Evolutionary conservation across 2,329 filamentous ascomycete genomes (phyloP).

Genomic region (Clonostachys chloroleuca): DNA sequence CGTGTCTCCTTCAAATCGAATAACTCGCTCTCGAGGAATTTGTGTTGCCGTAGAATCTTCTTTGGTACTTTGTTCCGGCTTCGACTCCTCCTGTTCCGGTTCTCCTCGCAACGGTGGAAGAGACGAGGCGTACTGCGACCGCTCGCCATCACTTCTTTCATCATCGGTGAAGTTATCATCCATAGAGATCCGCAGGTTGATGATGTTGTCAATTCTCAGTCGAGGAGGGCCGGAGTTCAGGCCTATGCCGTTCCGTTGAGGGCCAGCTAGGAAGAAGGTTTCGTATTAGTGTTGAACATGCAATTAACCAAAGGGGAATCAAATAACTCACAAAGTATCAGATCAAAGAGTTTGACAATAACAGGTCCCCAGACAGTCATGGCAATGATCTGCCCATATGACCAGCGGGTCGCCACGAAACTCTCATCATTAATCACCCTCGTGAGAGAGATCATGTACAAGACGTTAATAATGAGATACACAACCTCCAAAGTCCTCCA

Average conservation of each 20-base stretch:
- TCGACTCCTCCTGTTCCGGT: too few relatives aligned
- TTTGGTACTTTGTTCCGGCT: too few relatives aligned
- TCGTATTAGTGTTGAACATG: constrained; percentile 5
- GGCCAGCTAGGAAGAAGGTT: constrained; percentile 20
- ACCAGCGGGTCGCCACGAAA: constrained; percentile 26
- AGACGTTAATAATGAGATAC: constrained; percentile 28
- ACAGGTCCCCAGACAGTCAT: constrained; percentile 32
- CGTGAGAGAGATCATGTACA: constrained; percentile 29
- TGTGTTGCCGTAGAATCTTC: too few relatives aligned
- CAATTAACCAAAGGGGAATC: background rate
- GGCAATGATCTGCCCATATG: constrained; percentile 31
- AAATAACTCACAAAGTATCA: constrained; percentile 24
- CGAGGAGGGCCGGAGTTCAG: constrained; percentile 29
- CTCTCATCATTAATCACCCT: constrained; percentile 27
- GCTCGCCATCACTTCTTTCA: too few relatives aligned
- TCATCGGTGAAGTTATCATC: background rate
- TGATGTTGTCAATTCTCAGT: constrained; percentile 30
- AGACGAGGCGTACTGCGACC: too few relatives aligned
- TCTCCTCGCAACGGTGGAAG: too few relatives aligned
- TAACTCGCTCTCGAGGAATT: too few relatives aligned
- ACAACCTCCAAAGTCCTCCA: constrained; percentile 27
- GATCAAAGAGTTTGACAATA: constrained; percentile 30
- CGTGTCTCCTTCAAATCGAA: too few relatives aligned
- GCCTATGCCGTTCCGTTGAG: constrained; percentile 26
- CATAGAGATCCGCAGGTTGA: constrained; percentile 21